Conservation (phyloP, 371 early-diverging fungal genomes). For the Rhizopus stolonifer region DNA sequence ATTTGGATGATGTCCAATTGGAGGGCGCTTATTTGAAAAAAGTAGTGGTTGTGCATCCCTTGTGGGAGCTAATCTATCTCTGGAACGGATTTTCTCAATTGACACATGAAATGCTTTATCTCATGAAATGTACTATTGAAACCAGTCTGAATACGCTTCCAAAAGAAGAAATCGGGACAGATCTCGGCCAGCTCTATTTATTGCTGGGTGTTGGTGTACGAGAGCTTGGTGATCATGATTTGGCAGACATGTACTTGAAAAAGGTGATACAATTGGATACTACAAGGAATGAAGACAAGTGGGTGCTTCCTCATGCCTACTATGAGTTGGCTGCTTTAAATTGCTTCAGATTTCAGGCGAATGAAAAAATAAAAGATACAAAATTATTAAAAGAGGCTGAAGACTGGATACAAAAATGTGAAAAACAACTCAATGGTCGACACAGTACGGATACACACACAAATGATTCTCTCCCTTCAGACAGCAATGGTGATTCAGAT, state of each 20-base stretch:
- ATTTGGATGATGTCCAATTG: constrained; percentile 11
- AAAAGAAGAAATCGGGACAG: constrained; percentile 16
- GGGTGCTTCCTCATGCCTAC: constrained; percentile 30
- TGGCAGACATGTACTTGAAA: constrained; percentile 31
- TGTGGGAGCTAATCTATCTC: constrained; percentile 51
- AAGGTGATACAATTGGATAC: constrained; percentile 13
- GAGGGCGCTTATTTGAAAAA: constrained; percentile 31
- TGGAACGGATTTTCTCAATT: constrained; percentile 52
- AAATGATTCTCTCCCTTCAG: constrained; percentile 15
- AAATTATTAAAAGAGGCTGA: constrained; percentile 21
- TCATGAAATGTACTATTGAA: constrained; percentile 30
- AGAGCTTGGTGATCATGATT: constrained; percentile 33
- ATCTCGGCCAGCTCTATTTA: constrained; percentile 31
- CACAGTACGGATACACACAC: constrained; percentile 4
- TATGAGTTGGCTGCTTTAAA: constrained; percentile 33
- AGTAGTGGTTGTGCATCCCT: constrained; percentile 37
- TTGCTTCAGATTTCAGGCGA: constrained; percentile 19
- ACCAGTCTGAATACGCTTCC: constrained; percentile 3
- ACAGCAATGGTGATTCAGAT: constrained; percentile 33
- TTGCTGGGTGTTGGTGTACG: constrained; percentile 39
- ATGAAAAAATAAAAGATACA: constrained; percentile 7
- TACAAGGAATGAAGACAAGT: constrained; percentile 20
- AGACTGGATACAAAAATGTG: constrained; percentile 29
- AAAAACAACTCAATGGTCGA: constrained; percentile 14
- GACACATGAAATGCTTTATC: constrained; percentile 18